Base-by-base conservation (phyloP, 352 stramenopile species). In the Pythium scleroteichum region DNA sequence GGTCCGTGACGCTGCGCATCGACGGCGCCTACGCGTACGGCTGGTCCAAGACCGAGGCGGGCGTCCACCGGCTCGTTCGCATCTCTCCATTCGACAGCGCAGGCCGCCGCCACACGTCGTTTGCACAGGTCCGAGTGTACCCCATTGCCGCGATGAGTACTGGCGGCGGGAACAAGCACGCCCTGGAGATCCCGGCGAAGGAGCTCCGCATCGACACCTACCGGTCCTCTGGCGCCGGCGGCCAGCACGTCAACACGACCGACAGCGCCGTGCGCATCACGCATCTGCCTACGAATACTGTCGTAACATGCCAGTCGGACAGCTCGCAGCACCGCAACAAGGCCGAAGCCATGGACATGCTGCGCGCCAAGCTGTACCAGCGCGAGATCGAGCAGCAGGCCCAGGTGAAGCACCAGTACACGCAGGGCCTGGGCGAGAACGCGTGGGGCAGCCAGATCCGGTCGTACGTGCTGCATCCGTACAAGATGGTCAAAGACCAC, bases 401-500 rank as follows among this genome's bases (percentile, higher is more conserved):
- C 10, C 49, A 47, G 29, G 58, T 55, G 17, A 79, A 72, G 47
- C 81, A 85, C n/a, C 26, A 78, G 54, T 86, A 85, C 27, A 78
- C 80, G 7, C 72, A 87, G 53, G 78, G 75, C 2, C 74, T 94
- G 4, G 84, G 82, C 22, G 84, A 94, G 19, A 94, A 94, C 45
- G 75, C 76, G 0, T 92, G 80, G 80, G 84, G 84, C 41, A 90
- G 63, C 57, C 76, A 99, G 80, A 99, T 99, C 69, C 92, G 97
- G 9, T 98, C 97, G 72, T 99, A 99, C 72, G 82, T 97, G 50
- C 69, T 99, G 68, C 95, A 99, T 65, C 97, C 97, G 16, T 99
- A 99, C 81, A 98, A 98, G 69, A 86, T 99, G 72, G 93, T 99
- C 38, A 99, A 99, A 62, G 96, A 99, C 68, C 84, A 97, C 68